Conservation (phyloP, 2,329 filamentous ascomycete genomes). For the Endoconidiophora laricicola region DNA sequence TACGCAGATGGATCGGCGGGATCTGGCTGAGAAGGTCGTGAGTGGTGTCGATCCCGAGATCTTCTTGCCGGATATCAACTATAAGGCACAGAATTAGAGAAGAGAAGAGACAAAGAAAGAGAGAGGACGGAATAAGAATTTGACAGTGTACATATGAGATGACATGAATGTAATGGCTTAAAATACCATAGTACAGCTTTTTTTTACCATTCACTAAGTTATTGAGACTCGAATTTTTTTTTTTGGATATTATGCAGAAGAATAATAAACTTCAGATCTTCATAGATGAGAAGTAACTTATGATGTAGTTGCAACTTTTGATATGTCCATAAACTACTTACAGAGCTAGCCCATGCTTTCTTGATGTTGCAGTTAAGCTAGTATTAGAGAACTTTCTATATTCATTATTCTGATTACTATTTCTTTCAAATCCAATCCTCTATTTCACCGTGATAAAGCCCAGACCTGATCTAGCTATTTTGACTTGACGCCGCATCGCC, state of each 20-base stretch:
- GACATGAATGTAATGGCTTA: not conserved
- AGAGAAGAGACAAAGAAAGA: not conserved
- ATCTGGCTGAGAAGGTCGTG: slow-evolving; percentile 75
- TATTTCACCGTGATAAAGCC: slow-evolving; percentile 50
- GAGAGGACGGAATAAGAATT: slow-evolving; percentile 3
- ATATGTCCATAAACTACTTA: no score
- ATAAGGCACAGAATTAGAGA: slow-evolving; percentile 54
- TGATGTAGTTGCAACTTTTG: no score
- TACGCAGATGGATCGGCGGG: slow-evolving; percentile 79
- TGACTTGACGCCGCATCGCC: slow-evolving; percentile 39
- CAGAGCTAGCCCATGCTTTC: no score
- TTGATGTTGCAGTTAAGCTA: no score
- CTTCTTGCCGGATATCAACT: slow-evolving; percentile 53
- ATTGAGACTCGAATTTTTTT: not conserved
- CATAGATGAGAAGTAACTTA: no score
- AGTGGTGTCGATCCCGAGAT: slow-evolving; percentile 79
- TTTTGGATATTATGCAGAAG: not conserved
- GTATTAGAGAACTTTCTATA: no score
- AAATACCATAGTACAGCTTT: not conserved
- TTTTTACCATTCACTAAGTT: not conserved
- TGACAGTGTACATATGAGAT: not conserved
- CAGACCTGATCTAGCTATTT: slow-evolving; percentile 41
- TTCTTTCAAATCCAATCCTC: slow-evolving; percentile 6
- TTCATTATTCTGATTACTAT: no score
- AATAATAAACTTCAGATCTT: no score